These are phyloP conservation scores for Guadua angustifolia DNA, from an alignment of 176 grass and related monocot species.

Conservation along the genomic window DNA sequence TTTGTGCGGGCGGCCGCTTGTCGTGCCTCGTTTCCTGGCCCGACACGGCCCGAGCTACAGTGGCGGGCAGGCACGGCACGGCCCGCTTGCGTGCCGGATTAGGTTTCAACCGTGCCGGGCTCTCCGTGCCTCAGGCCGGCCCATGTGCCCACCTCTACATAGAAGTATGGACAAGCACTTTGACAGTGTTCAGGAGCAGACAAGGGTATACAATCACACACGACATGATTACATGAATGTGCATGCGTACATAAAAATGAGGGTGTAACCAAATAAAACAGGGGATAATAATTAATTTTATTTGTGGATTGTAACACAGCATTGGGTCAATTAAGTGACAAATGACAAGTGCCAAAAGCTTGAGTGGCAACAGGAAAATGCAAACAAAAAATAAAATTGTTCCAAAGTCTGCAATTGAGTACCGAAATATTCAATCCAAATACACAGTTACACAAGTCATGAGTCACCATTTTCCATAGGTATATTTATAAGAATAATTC, in stretches of 20 bases:
- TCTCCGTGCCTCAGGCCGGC: too few species aligned
- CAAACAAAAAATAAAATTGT: not conserved
- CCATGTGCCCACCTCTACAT: too few species aligned
- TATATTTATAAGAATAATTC: not conserved
- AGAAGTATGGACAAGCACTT: not conserved
- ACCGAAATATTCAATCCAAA: not conserved
- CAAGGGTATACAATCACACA: not conserved
- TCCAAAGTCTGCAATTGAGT: not conserved
- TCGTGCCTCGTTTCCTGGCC: too few species aligned
- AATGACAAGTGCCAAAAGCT: not conserved
- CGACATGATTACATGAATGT: not conserved
- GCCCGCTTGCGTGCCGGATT: too few species aligned
- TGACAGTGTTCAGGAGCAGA: not conserved
- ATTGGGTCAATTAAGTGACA: constrained; percentile 13
- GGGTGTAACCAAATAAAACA: constrained; percentile 1
- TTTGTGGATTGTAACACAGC: not conserved
- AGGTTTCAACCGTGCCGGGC: too few species aligned
- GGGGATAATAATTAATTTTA: not conserved
- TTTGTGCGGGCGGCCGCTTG: too few species aligned
- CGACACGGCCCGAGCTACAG: too few species aligned
- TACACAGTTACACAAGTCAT: not conserved
- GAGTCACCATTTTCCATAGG: not conserved
- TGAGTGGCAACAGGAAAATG: constrained; percentile 22
- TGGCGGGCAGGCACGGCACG: too few species aligned
- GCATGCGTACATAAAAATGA: not conserved